Base-by-base conservation (phyloP, 345 rosid species). In the Arabis alpina region DNA sequence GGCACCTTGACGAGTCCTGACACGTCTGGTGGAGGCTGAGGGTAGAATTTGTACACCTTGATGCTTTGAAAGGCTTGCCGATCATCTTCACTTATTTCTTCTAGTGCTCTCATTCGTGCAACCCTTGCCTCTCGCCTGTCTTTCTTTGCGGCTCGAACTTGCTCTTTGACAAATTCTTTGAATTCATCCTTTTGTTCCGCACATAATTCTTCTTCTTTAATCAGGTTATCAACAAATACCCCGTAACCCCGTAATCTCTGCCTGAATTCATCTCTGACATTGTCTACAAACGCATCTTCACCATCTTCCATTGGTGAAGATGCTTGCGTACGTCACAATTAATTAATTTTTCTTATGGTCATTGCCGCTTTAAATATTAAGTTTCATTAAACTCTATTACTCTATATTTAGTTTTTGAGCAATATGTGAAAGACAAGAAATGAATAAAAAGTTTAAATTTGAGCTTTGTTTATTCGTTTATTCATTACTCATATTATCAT, bases 121-220 rank as follows among this genome's bases (percentile, higher is more conserved):
- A 88, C 96, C 80, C 74, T 95, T 30, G 94, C 99, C 98, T 92
- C n/a, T n/a, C 89, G 73, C 48, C 88, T 92, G 54, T 91, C 91
- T 79, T 74, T 88, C 84, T 88, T 94, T 8, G 90, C 97, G 80
- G 89, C 95, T 51, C 89, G 84, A 65, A 92, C 92, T 80, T 82
- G 89, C 79, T 87, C 90, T 68, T 80, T 87, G 44, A 94, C 82
- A 71, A 81, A 92, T 10, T 87, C 97, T 91, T 80, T 88, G 74
- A 94, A 90, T 12, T 86, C 87, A 42, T 92, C 93, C 82, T 82
- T 90, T 67, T 89, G 91, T 75, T 89, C 99, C 76, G 85, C 82
- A 51, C 84, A n/a, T 71, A 95, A 77, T 24, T 54, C 77, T 77
- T 88, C 98, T 7, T 75, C 93, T 77, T 82, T 62, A 3, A 95